These are phyloP conservation scores for Paecilomyces dactylethromorphus DNA, from an alignment of 2,329 filamentous ascomycete genomes.

Conservation along the genomic window DNA sequence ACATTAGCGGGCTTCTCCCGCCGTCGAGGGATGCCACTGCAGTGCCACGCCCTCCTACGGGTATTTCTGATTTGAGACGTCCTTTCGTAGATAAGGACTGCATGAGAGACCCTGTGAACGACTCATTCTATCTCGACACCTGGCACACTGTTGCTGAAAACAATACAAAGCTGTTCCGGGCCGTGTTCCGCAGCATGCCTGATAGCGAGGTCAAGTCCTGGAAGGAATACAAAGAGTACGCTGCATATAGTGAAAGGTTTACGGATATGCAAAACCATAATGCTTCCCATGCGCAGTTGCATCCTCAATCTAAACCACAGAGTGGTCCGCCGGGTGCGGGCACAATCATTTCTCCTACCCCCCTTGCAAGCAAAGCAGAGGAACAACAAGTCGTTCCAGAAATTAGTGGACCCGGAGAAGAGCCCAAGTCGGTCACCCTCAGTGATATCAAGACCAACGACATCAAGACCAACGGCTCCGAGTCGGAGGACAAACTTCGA, in stretches of 20 bases:
- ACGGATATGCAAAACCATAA: slow-evolving; percentile 56
- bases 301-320: slow-evolving; percentile 32
- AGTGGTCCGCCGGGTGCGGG: slow-evolving; percentile 33
- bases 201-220: slow-evolving; percentile 91
- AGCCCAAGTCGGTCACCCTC: slow-evolving; percentile 17
- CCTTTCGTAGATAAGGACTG: slow-evolving; percentile 80
- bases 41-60: slow-evolving; percentile 45
- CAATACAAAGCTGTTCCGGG: slow-evolving; percentile 89
- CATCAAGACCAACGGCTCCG: slow-evolving; percentile 9
- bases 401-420: slow-evolving; percentile 20
- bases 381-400: slow-evolving; percentile 19
- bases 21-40: slow-evolving; percentile 22
- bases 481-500: slow-evolving; percentile 28
- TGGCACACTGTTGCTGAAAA: slow-evolving; percentile 87
- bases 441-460: slow-evolving; percentile 11
- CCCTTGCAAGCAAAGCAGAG: slow-evolving; percentile 18
- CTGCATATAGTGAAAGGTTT: slow-evolving; percentile 71
- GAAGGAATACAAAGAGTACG: slow-evolving; percentile 85
- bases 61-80: slow-evolving; percentile 59
- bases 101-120: slow-evolving; percentile 83
- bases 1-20: slow-evolving; percentile 70
- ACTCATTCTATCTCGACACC: slow-evolving; percentile 76
- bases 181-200: slow-evolving; percentile 94
- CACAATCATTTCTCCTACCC: slow-evolving; percentile 11
- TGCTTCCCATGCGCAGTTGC: slow-evolving; percentile 42